Base-by-base conservation (phyloP, 2,329 filamentous ascomycete genomes). In the Talaromyces sp. region DNA sequence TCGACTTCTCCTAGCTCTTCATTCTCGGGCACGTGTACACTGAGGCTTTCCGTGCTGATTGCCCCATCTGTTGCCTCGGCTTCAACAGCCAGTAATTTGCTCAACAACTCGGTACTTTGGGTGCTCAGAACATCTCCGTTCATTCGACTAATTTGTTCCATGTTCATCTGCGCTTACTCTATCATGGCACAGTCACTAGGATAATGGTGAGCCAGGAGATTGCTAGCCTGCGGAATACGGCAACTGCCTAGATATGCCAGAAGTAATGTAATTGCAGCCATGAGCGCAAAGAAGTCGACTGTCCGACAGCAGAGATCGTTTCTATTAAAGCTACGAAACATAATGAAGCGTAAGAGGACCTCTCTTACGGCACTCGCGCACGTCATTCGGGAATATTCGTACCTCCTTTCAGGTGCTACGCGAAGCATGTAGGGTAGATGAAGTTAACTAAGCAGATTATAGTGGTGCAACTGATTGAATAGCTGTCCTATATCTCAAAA, bases 331-430 rank as follows among this genome's bases (percentile, higher is more conserved):
- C 72, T 68, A 33, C 83, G 81, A 67, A 84, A 83, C 27, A 77
- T 67, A 35, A 83, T 71, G 64, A 84, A 87, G 1, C 82, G 80
- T 2, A 68, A 72, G 9, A 88, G 75, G 10, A 87, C 76, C 64
- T 82, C 81, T 3, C 85, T 82, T 27, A 82, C 82, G 1, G 85
- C 80, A 39, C 80, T 79, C 52, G 84, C 74, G 67, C 82, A 84
- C 1, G 80, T 80, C 6, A 78, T 78, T 66, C 80, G 82, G 64
- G 80, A 83, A 69, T 84, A 84, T 19, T 82, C 79, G 63, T 81
- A 79, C 78, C 77, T 2, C 60, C 60, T 11, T 74, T 73, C 31
- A 19, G 24, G 27, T 1, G 71, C 68, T 0, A 71, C 71, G 16
- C 74, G 67, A 45, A 63, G 60, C 50, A 63, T 56, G 16, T 63